Conservation (phyloP, 177 flowering plant genomes). For the Vitis hybrid region DNA sequence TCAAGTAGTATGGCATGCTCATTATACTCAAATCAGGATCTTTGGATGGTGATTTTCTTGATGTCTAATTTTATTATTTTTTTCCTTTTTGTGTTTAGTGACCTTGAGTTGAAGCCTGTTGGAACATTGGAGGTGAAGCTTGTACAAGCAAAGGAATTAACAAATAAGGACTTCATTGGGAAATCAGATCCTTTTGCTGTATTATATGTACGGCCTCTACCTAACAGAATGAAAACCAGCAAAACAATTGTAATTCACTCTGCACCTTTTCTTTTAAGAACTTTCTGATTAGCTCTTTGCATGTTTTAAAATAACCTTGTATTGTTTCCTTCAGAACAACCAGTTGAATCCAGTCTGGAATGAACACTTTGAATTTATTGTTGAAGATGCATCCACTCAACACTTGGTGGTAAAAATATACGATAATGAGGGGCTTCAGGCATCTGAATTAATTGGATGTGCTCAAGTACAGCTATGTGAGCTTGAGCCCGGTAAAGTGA, state of each 20-base stretch:
- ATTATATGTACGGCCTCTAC: constrained; percentile 77
- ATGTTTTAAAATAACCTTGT: constrained; percentile 1
- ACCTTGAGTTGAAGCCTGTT: constrained; percentile 73
- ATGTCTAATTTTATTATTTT: constrained; percentile 1
- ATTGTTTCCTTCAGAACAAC: constrained; percentile 63
- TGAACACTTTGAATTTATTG: constrained; percentile 88
- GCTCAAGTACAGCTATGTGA: constrained; percentile 70
- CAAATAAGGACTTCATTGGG: constrained; percentile 83
- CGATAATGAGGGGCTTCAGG: constrained; percentile 92
- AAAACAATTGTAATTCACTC: constrained; percentile 68
- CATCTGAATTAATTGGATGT: constrained; percentile 87
- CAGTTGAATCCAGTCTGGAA: constrained; percentile 96
- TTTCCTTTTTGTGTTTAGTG: constrained; percentile 34
- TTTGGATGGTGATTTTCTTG: background rate
- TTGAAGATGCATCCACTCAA: constrained; percentile 92
- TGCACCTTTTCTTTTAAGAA: background rate
- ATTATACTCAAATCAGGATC: too few relatives aligned
- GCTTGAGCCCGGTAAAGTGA: constrained; percentile 94
- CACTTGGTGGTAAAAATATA: constrained; percentile 76
- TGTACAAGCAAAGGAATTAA: constrained; percentile 67
- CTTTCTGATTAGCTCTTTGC: background rate
- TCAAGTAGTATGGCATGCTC: too few relatives aligned
- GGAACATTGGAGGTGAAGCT: constrained; percentile 78
- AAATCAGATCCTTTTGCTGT: constrained; percentile 97
- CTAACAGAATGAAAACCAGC: constrained; percentile 77